Evolutionary conservation across 225 moss, liverwort and hornwort species (phyloP), one percentile per base, ranked within the genome.

Genomic region (Anthoceros angustus): DNA sequence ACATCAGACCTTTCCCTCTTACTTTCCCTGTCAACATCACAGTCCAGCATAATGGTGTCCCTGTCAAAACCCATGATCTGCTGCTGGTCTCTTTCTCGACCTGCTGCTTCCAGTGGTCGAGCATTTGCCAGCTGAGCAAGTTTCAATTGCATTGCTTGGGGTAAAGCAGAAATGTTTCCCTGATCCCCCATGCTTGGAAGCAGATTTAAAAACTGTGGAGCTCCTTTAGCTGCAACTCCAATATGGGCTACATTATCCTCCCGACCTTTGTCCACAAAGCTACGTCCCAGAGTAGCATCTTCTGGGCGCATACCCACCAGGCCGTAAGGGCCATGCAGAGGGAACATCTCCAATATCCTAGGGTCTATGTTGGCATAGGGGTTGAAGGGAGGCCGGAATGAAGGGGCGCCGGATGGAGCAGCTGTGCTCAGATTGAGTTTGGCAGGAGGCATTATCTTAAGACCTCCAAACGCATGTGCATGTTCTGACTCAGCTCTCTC

Each of bases 261-360:
- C 43, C 62, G 72, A 71, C 64, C 41, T 66, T 62, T 74, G 40
- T 80, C 79, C 14, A 15, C 64, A 12, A 70, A 77, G 70, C 75
- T 68, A 49, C 43, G 41, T 43, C 68, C 64, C 0, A 64, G 41
- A 41, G 71, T 43, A 40, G 72, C 64, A 3, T 81, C 80, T 41
- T 81, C 80, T 2, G 71, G 64, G 40, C 76, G 72, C 70, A 72
- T 64, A 4, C 68, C 65, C 41, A 72, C 43, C 15, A 74, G 39
- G 38, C 64, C 25, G 8, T 69, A 69, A 69, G 68, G 74, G 12
- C 72, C 6, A 14, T 72, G 77, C 38, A 80, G 6, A 8, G 77
- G 77, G 77, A 77, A 80, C 49, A 81, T 73, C 20, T 77, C 74
- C 32, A 81, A 66, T 40, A 77, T 39, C 42, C 80, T 42, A 21